A percentile compares a stretch with the other conserved stretches of the same genome.
Evolutionary conservation across 352 stramenopile genomes (phyloP).

Genomic region (Phytophthora macrochlamydospora): DNA sequence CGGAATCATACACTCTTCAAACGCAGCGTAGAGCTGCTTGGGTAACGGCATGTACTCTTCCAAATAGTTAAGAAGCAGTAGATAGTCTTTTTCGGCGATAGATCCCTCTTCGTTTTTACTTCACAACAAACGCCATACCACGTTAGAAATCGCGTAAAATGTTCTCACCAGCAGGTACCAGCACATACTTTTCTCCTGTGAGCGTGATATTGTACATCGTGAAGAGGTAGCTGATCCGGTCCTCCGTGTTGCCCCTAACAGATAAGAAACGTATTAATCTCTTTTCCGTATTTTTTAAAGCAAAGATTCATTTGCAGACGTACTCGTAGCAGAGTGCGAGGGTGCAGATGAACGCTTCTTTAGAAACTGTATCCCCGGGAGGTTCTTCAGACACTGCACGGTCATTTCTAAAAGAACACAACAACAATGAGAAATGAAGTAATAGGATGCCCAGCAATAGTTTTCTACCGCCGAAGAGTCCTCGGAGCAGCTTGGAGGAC

Average conservation of each 20-base stretch:
- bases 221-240: slow-evolving; percentile 89
- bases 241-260: slow-evolving; percentile 80
- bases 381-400: slow-evolving; percentile 68
- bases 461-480: slow-evolving; percentile 69
- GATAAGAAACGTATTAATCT: too few species aligned
- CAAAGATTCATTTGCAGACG: slow-evolving; percentile 7
- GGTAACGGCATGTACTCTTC: slow-evolving; percentile 66
- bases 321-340: slow-evolving; percentile 81
- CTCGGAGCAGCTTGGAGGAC: slow-evolving; percentile 77
- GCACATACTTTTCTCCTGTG: slow-evolving; percentile 61
- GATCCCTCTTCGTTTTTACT: slow-evolving; percentile 54
- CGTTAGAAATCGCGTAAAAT: not conserved
- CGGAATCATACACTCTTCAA: slow-evolving; percentile 73
- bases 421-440: slow-evolving; percentile 4
- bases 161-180: not conserved
- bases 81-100: slow-evolving; percentile 74
- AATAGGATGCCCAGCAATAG: too few species aligned
- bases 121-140: slow-evolving; percentile 1
- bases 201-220: slow-evolving; percentile 86
- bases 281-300: too few species aligned
- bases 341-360: slow-evolving; percentile 78
- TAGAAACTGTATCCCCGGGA: slow-evolving; percentile 64
- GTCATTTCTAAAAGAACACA: slow-evolving; percentile 46
- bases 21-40: slow-evolving; percentile 76
- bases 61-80: slow-evolving; percentile 72